These are phyloP conservation scores for Talaromyces sp. DNA, from an alignment of 2,329 filamentous ascomycete genomes.

Conservation along the genomic window DNA sequence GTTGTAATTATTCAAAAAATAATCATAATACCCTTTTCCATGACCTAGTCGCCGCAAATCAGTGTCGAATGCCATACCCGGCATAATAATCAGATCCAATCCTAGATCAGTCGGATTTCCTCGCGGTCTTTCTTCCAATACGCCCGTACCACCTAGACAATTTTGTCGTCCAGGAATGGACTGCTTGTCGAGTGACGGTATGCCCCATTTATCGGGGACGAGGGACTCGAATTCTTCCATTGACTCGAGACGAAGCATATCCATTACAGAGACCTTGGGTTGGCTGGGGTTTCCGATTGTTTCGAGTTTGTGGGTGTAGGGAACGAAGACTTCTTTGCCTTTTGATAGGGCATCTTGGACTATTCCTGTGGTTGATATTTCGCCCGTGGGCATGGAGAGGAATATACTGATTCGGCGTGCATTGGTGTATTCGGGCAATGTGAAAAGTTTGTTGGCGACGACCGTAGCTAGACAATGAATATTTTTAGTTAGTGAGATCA, in stretches of 20 bases:
- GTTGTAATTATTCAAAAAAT: constrained; percentile 76
- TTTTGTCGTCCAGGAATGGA: constrained; percentile 67
- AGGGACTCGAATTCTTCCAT: constrained; percentile 75
- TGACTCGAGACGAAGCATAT: constrained; percentile 80
- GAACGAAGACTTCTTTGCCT: constrained; percentile 87
- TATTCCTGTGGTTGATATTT: constrained; percentile 79
- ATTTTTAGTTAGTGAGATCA: constrained; percentile 27
- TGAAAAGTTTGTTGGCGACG: constrained; percentile 63
- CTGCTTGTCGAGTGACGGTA: constrained; percentile 72
- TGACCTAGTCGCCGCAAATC: constrained; percentile 77
- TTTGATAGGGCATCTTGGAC: constrained; percentile 72
- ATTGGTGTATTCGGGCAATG: constrained; percentile 69
- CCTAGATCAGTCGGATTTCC: constrained; percentile 33
- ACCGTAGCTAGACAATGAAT: constrained; percentile 52
- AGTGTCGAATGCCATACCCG: constrained; percentile 86
- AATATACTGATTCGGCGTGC: constrained; percentile 80
- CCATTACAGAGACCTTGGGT: constrained; percentile 72
- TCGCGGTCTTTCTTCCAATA: constrained; percentile 21
- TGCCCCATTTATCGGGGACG: constrained; percentile 82
- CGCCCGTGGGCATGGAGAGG: constrained; percentile 84
- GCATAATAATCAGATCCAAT: constrained; percentile 85
- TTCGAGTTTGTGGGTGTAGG: constrained; percentile 70
- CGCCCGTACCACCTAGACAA: constrained; percentile 65
- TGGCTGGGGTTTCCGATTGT: constrained; percentile 26
- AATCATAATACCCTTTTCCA: constrained; percentile 96